Conservation (phyloP, 1,284 basidiomycete genomes). For the Boletus smithii region DNA sequence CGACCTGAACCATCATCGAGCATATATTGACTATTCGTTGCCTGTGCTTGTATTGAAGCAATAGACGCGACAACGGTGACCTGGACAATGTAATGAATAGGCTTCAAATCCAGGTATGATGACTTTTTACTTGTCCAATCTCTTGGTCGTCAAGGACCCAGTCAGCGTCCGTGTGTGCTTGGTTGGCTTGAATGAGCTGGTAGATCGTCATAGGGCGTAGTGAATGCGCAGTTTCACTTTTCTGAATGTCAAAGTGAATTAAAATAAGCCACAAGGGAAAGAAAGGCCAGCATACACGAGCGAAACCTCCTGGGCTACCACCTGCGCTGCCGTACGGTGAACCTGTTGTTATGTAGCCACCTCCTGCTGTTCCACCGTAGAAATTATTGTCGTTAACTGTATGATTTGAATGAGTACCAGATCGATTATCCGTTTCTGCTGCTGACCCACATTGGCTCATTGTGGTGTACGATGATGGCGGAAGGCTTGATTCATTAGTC, state of each 20-base stretch:
- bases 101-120: not conserved
- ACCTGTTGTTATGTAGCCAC: constrained; percentile 41
- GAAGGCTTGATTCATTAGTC: constrained; percentile 1
- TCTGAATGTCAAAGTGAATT: constrained; percentile 27
- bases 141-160: constrained; percentile 83
- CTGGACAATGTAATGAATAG: constrained; percentile 34
- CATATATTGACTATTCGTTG: constrained; percentile 80
- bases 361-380: constrained; percentile 37
- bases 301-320: constrained; percentile 45
- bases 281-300: constrained; percentile 33
- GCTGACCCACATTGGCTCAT: constrained; percentile 45
- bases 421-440: not conserved
- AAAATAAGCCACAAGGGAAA: not conserved
- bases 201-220: constrained; percentile 84
- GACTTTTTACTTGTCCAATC: constrained; percentile 66
- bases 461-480: not conserved
- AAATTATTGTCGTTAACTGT: constrained; percentile 36
- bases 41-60: constrained; percentile 62
- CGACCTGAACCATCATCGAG: constrained; percentile 89
- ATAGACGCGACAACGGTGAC: constrained; percentile 82
- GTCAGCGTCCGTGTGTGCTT: constrained; percentile 85
- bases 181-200: constrained; percentile 74
- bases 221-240: constrained; percentile 56
- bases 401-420: constrained; percentile 4
- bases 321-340: constrained; percentile 43